Percentiles rank a stretch among this genome's conserved stretches.
Evolutionary conservation across 164 flowering plant species (phyloP).

Genomic region (Stephania cephalantha): DNA sequence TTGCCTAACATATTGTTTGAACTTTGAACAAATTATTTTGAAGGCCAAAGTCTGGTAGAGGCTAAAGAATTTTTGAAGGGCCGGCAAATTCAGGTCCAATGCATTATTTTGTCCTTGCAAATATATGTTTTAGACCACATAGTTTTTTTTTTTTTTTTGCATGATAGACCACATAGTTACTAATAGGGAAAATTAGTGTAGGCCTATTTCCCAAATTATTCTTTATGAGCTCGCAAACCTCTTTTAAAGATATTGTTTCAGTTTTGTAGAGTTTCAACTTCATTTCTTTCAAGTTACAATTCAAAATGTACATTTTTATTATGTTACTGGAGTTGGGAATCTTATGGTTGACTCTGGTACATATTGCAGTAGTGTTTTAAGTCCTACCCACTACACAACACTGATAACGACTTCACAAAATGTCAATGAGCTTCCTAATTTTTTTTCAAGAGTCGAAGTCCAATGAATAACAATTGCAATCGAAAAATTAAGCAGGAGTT

Average conservation of each 20-base stretch:
- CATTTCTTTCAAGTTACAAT: background rate
- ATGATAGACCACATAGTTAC: no score
- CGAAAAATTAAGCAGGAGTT: background rate
- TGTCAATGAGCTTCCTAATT: background rate
- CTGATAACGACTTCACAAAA: background rate
- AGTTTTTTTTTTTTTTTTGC: no score
- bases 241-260: background rate
- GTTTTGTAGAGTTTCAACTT: background rate
- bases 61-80: no score
- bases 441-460: background rate
- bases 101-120: no score
- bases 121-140: no score
- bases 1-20: background rate
- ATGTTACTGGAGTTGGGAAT: no score
- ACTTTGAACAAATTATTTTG: background rate
- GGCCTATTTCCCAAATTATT: no score
- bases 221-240: no score
- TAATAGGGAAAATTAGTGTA: no score
- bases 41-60: background rate
- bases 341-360: background rate
- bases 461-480: background rate
- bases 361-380: background rate
- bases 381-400: background rate
- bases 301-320: background rate
- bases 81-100: no score